Evolutionary conservation across 257 asterid species (phyloP), one percentile per base, ranked within the genome.

Genomic region (Jasminum sambac): DNA sequence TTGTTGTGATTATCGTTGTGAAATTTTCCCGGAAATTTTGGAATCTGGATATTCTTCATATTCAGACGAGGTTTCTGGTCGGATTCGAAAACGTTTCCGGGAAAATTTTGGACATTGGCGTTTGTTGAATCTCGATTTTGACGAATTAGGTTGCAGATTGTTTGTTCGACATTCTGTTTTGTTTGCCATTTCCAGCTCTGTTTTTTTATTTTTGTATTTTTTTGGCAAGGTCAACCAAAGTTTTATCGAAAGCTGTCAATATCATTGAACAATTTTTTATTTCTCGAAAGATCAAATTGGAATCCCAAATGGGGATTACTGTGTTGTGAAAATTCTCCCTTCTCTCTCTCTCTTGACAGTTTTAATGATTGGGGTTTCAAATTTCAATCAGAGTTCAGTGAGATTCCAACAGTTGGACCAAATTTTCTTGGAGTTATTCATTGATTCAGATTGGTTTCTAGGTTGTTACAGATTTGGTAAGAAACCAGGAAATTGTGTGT

Each of bases 231-330:
- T 79, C 76, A 40, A 19, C 4, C 25, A 69, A 61, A 78, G 57
- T 73, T 64, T 60, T 86, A 50, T 73, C 70, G 77, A 67, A 83
- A 83, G 25, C 78, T 72, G 90, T 90, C 96, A 25, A 79, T 57
- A 71, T 86, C 93, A 79, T 74, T 61, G 74, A 61, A 36, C 61
- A 67, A 66, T 68, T 64, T 65, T 44, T 39, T 30, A 30, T 30
- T 42, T 38, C 50, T 57, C 67, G 64, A 46, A 72, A 74, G 73
- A 75, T 86, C 83, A 80, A 81, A 72, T 65, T 73, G 82, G 77
- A 69, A 72, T 72, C 71, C 43, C 69, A 63, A 41, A 44, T 68
- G 64, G 79, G 43, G 66, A 26, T 65, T 65, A 68, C 63, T 76
- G 79, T 72, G 78, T 79, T 76, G 84, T 80, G 74, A 77, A 30